phyloP scores from a whole-genome alignment of 208 protist genomes.

The Phytomonas sp. region DNA sequence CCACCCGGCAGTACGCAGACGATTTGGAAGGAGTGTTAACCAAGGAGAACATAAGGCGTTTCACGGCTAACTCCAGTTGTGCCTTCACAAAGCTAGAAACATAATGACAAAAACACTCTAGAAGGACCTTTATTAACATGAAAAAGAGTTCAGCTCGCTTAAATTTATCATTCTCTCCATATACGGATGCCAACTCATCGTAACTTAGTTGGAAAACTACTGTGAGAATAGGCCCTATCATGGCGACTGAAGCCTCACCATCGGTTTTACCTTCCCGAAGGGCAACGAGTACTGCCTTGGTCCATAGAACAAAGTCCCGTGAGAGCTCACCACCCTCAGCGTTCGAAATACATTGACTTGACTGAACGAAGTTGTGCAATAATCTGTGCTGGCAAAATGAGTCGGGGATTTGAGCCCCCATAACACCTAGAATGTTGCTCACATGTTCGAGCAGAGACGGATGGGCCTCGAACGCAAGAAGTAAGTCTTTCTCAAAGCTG shows the following conservation, averaged over 20 bases:
- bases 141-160: conserved; percentile 38
- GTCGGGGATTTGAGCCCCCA: conserved; percentile 18
- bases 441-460: conserved; percentile 21
- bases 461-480: conserved; percentile 23
- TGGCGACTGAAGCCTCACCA: conserved; percentile 8
- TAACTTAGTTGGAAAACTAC: conserved; percentile 2
- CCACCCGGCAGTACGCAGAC: conserved; percentile 37
- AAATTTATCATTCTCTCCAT: not conserved
- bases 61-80: conserved; percentile 17
- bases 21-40: conserved; percentile 31
- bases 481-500: conserved; percentile 34
- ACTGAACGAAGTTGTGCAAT: conserved; percentile 7
- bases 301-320: conserved; percentile 1
- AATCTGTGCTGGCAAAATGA: not conserved
- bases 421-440: conserved; percentile 9
- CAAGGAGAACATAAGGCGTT: conserved; percentile 26
- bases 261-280: conserved; percentile 12
- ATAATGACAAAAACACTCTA: conserved; percentile 31
- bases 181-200: not conserved
- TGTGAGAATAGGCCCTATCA: not conserved
- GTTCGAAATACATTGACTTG: conserved; percentile 6
- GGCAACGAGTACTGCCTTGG: conserved; percentile 7
- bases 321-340: conserved; percentile 1
- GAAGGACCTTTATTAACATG: conserved; percentile 34
- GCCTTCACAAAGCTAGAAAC: conserved; percentile 24